A percentile compares a stretch with the other conserved stretches of the same genome.
These are phyloP conservation scores for Coniochaeta ligniaria DNA, from an alignment of 2,329 filamentous ascomycete genomes.

Conservation along the genomic window DNA sequence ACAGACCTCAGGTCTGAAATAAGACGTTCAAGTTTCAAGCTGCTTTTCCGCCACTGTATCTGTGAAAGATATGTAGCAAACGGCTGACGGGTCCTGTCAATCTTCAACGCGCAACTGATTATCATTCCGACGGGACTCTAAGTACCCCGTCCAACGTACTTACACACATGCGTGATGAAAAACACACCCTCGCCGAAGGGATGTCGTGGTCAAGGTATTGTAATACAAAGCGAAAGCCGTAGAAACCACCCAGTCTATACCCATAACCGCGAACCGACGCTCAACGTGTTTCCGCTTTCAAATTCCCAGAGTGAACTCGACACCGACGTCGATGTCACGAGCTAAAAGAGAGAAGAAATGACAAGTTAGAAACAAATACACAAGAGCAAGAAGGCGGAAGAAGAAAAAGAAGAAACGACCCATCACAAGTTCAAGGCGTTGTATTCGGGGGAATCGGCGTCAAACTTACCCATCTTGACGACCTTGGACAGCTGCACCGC, in stretches of 20 bases:
- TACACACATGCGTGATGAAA: background rate
- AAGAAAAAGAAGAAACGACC: background rate
- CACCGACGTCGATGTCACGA: conserved; percentile 93
- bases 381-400: conserved; percentile 4
- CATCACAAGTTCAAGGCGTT: background rate
- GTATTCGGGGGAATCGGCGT: background rate
- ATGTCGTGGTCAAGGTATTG: background rate
- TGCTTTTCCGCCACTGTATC: no score
- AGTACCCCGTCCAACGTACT: background rate
- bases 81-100: background rate
- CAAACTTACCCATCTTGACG: conserved; percentile 83
- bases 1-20: background rate
- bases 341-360: conserved; percentile 37
- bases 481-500: conserved; percentile 98
- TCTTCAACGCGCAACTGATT: background rate
- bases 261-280: background rate
- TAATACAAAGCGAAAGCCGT: background rate
- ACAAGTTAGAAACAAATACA: conserved; percentile 9
- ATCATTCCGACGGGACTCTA: background rate
- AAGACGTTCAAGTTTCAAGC: background rate
- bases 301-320: conserved; percentile 92
- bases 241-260: conserved; percentile 1
- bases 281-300: conserved; percentile 38
- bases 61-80: no score
- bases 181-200: background rate